phyloP scores from a whole-genome alignment of 2,329 filamentous ascomycete species.

The Ascochyta koolunga region DNA sequence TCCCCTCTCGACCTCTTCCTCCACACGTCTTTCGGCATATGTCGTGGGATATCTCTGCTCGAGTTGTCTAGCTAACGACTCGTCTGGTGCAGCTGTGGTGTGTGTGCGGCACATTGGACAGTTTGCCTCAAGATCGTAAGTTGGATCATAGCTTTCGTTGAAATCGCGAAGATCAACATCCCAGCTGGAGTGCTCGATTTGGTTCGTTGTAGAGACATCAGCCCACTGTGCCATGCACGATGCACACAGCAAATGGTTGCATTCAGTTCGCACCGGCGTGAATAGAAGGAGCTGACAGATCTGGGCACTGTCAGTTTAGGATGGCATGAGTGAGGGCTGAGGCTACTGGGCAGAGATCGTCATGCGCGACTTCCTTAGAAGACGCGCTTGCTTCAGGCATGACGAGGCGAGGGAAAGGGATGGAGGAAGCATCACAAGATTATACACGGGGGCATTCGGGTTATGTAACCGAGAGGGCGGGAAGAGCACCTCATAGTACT shows the following conservation, averaged over 20 bases:
- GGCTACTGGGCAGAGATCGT: constrained; percentile 50
- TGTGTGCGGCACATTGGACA: constrained; percentile 56
- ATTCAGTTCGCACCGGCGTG: constrained; percentile 51
- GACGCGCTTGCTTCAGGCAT: constrained; percentile 22
- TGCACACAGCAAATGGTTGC: constrained; percentile 53
- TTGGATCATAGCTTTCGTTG: constrained; percentile 39
- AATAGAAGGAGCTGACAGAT: constrained; percentile 54
- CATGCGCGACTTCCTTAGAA: constrained; percentile 40
- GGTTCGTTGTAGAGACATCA: constrained; percentile 46
- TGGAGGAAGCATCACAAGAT: not conserved
- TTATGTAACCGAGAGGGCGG: not conserved
- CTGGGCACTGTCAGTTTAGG: constrained; percentile 10
- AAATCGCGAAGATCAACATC: constrained; percentile 50
- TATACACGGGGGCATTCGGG: not conserved
- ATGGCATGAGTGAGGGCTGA: no score
- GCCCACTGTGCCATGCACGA: constrained; percentile 57
- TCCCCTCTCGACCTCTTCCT: constrained; percentile 40
- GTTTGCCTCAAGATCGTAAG: constrained; percentile 46
- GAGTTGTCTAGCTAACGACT: constrained; percentile 33
- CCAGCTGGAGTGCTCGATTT: constrained; percentile 46
- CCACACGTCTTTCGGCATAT: constrained; percentile 45
- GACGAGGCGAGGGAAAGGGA: not conserved
- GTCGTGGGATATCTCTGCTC: constrained; percentile 43
- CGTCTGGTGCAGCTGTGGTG: constrained; percentile 45
- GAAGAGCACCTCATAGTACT: not conserved